Base-by-base conservation (phyloP, 2,329 filamentous ascomycete genomes). In the Exserohilum rostratum region DNA sequence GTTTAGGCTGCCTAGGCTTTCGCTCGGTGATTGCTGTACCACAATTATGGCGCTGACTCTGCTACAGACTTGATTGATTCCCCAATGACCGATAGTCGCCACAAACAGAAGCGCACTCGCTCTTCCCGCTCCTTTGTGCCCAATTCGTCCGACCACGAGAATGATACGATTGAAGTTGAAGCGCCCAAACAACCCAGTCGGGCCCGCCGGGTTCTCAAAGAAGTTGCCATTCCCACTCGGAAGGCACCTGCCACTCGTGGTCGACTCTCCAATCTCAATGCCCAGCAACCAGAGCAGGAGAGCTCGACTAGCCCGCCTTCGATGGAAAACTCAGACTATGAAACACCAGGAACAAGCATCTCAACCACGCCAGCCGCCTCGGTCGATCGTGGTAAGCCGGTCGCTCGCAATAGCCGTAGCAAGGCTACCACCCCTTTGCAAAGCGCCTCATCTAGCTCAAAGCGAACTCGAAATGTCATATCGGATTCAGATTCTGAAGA, bases 271-370 rank as follows among this genome's bases (percentile, higher is more conserved):
- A 53, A 48, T 17, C 43, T 46, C 12, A 63, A 48, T 35, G 51
- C 44, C 37, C 55, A 55, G 40, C 57, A 52, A 47, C 38, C 44
- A 2, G 64, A 58, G 6, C 58, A 61, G 18, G 67, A 67, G 4
- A 71, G 62, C 56, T 72, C 71, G 3, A 60, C 65, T 10, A 65
- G 55, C 15, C 71, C 71, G 6, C 65, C 67, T n/a, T 74, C 71
- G 4, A 50, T 72, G 13, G 72, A 75, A 10, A 67, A 68, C 5
- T 82, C 78, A 33, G 82, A 80, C 15, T 83, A 82, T 64, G 85
- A 85, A 54, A 89, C 87, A 3, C 86, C 86, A 4, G 83, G 79
- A 33, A 89, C 87, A 17, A 87, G 84, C 70, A 78, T 81, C 49
- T 76, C 79, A 42, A 78, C 77, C 15, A 87, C 85, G 9, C 85